Evolutionary conservation across 352 stramenopile species (phyloP), one percentile per base, ranked within the genome.

Genomic region (Globisporangium ultimum): DNA sequence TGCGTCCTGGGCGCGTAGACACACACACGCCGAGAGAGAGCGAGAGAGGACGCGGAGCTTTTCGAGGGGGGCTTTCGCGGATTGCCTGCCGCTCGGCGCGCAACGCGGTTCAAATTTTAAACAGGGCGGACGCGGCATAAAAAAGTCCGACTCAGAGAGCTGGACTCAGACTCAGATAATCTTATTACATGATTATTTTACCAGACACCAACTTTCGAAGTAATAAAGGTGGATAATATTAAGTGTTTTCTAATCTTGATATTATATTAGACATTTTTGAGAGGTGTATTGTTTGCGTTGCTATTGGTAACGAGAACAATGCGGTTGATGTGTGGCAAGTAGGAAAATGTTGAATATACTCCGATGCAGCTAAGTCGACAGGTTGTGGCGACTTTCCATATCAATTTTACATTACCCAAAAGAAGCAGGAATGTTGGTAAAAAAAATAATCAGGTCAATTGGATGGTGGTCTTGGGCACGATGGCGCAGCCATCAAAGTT

Each of bases 391-490:
- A 43, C 11, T 43, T 43, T 43, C 10, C 38, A 8, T 43, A 8
- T 43, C 38, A 8, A 43, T 43, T 43, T 43, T 43, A 43, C 38
- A 10, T 32, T 2, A 43, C 14, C 1, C 38, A 3, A 43, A 43
- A 8, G 20, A n/a, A 28, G 41, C 7, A n/a, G 13, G 9, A 28
- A 36, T 13, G n/a, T 53, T 51, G 15, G 1, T 32, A 20, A 21
- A 1, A 21, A 32, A 48, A 20, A n/a, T 28, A 18, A 43, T 72
- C 50, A 85, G n/a, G 47, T 64, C 17, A 89, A 62, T 49, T 81
- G 66, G 42, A 89, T 76, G 1, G 71, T 86, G 7, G 71, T 74
- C 51, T 81, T 74, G 22, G 67, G 71, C 15, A 88, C 59, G 24
- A 71, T 71, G 21, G 46, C 52, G 21, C 61, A 52, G 32, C 63